Percentiles rank a stretch among this genome's conserved stretches.
These are phyloP conservation scores for Barnettozyma pratensis DNA, from an alignment of 805 yeast species.

Conservation along the genomic window DNA sequence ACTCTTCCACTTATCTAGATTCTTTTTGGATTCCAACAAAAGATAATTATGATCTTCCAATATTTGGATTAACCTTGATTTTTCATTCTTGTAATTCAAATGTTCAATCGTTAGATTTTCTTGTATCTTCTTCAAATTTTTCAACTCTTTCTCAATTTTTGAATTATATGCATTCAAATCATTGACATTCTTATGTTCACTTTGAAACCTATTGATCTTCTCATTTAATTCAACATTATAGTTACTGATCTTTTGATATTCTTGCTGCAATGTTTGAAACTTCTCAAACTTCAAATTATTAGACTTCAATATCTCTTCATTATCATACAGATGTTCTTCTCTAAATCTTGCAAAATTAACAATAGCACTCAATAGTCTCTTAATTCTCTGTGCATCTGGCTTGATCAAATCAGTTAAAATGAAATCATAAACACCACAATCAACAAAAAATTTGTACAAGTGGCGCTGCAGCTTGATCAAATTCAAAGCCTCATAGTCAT, in stretches of 20 bases:
- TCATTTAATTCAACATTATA: conserved; percentile 22
- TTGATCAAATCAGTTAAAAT: conserved; percentile 65
- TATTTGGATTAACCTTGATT: conserved; percentile 49
- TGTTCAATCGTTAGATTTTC: conserved; percentile 59
- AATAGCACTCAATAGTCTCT: conserved; percentile 71
- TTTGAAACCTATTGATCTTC: conserved; percentile 14
- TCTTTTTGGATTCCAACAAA: conserved; percentile 50
- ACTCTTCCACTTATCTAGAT: conserved; percentile 52
- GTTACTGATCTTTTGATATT: conserved; percentile 31
- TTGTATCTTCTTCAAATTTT: conserved; percentile 55
- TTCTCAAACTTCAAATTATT: conserved; percentile 47
- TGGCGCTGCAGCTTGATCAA: conserved; percentile 55
- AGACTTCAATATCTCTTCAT: conserved; percentile 53
- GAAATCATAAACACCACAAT: conserved; percentile 76
- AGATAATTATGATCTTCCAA: conserved; percentile 58
- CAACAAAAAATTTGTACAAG: conserved; percentile 56
- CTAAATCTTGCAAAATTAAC: conserved; percentile 82
- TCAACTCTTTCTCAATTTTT: conserved; percentile 56
- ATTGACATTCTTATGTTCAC: conserved; percentile 23
- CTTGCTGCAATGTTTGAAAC: conserved; percentile 38
- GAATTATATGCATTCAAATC: conserved; percentile 45
- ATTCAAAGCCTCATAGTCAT: conserved; percentile 36
- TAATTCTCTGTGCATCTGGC: conserved; percentile 67
- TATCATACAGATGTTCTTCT: conserved; percentile 68
- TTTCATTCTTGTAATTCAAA: conserved; percentile 56